Evolutionary conservation across 148 eudicot genomes (phyloP).

Genomic region (Rheum nobile): DNA sequence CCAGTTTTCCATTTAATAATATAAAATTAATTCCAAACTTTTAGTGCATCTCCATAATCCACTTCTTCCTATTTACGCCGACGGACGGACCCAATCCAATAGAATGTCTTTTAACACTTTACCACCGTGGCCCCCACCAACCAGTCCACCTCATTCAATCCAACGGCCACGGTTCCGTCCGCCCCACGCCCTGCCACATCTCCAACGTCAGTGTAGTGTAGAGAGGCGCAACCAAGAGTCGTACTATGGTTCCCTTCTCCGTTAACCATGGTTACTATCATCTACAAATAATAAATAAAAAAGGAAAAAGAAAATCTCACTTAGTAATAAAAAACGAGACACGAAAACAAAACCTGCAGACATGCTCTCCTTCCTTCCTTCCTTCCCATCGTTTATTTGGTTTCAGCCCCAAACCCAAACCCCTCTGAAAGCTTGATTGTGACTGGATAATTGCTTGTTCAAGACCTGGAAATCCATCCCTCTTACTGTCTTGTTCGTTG

Average conservation of each 20-base stretch:
- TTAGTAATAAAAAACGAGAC: not conserved
- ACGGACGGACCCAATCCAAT: not conserved
- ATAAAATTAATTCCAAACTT: not conserved
- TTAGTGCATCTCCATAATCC: conserved; percentile 7
- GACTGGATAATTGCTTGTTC: conserved; percentile 1
- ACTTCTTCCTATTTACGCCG: not conserved
- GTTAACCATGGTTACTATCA: conserved; percentile 7
- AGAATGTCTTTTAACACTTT: not conserved
- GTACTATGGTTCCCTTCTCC: not conserved
- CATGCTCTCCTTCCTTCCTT: conserved; percentile 4
- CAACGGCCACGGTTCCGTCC: not conserved
- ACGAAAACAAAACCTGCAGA: conserved; percentile 4
- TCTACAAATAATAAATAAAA: not conserved
- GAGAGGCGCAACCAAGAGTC: not conserved
- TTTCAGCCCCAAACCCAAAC: not conserved
- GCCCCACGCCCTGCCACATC: not conserved
- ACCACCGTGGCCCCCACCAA: not conserved
- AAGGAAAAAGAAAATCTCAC: not conserved
- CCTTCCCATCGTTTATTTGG: not conserved
- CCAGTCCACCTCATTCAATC: not conserved
- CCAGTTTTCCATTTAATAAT: not conserved
- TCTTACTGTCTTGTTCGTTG: not conserved
- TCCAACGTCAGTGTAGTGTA: not conserved
- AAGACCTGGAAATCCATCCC: not conserved
- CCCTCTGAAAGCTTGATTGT: not conserved